phyloP scores from a whole-genome alignment of 192 early-diverging fungal genomes.

The Phycomyces nitens region DNA sequence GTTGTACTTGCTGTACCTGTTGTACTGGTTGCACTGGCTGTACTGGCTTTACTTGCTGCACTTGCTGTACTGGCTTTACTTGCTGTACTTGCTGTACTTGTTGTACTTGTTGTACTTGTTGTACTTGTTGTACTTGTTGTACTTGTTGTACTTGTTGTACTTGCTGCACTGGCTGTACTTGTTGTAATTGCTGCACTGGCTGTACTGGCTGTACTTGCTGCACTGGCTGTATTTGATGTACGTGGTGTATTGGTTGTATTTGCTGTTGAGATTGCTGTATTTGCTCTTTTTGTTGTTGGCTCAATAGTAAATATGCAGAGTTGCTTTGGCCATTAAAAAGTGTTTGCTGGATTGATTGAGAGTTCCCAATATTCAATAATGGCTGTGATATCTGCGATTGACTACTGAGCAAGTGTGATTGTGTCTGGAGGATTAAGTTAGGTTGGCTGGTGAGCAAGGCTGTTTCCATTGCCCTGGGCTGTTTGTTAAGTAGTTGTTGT shows the following conservation, averaged over 20 bases:
- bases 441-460: too few relatives aligned
- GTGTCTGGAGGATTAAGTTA: too few relatives aligned
- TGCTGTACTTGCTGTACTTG: background rate
- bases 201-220: background rate
- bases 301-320: too few relatives aligned
- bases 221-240: background rate
- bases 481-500: too few relatives aligned
- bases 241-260: background rate
- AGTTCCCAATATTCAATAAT: background rate
- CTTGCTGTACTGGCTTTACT: background rate
- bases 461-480: too few relatives aligned
- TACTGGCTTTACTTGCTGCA: background rate
- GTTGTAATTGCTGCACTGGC: background rate
- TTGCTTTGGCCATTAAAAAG: background rate
- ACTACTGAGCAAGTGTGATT: too few relatives aligned
- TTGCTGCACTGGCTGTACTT: too few relatives aligned
- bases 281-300: background rate
- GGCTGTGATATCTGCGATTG: too few relatives aligned
- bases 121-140: background rate
- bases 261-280: background rate
- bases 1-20: conserved; percentile 3
- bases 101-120: conserved; percentile 1
- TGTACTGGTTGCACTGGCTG: conserved; percentile 3
- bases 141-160: too few relatives aligned
- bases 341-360: background rate